Evolutionary conservation across 306 rosid species (phyloP).

Genomic region (Rubus idaeus): DNA sequence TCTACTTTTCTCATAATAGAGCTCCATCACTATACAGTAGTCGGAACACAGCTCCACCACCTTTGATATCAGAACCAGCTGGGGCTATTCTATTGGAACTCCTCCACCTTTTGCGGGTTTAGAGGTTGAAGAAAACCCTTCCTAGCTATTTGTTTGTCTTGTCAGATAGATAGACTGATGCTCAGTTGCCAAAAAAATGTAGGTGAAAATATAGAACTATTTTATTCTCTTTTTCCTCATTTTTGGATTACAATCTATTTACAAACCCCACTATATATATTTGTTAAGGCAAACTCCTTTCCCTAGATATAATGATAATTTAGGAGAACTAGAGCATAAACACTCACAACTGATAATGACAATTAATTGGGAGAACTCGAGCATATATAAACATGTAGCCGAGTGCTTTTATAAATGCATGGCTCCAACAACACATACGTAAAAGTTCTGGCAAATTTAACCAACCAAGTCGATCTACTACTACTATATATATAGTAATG

Average conservation of each 20-base stretch:
- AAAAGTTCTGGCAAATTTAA: background rate
- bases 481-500: background rate
- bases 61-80: too few species aligned
- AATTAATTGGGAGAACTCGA: background rate
- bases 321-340: background rate
- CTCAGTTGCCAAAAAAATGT: too few species aligned
- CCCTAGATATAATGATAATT: background rate
- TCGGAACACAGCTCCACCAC: too few species aligned
- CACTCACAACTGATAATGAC: background rate
- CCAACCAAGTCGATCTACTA: background rate
- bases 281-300: background rate
- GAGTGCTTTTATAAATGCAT: background rate
- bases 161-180: too few species aligned
- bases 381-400: background rate
- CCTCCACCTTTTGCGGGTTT: too few species aligned
- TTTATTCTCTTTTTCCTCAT: background rate
- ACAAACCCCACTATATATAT: background rate
- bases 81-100: too few species aligned
- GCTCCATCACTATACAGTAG: too few species aligned
- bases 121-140: too few species aligned
- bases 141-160: too few species aligned
- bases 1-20: background rate
- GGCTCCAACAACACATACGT: background rate
- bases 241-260: too few species aligned
- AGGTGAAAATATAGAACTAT: background rate